Base-by-base conservation (phyloP, 1,284 basidiomycete genomes). In the Sporisorium graminicola region DNA sequence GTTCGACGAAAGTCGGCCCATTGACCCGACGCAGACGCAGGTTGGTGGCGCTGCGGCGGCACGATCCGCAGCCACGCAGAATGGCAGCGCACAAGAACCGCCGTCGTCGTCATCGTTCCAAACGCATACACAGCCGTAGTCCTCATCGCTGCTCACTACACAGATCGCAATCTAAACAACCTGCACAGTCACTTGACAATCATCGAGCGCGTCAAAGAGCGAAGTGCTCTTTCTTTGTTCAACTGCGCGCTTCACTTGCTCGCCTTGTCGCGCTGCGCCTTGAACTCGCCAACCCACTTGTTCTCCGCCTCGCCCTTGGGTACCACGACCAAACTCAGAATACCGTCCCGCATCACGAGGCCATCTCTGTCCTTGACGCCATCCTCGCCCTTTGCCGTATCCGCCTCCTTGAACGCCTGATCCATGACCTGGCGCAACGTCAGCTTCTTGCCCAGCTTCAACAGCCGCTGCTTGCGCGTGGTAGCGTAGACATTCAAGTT, bases 381-480 rank as follows among this genome's bases (percentile, higher is more conserved):
- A 33, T 73, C 58, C 18, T 53, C 40, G 2, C 69, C 76, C 31
- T 49, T 50, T 1, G 14, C 20, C 16, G 13, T 26, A 29, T 65
- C 59, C 0, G 91, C 90, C 1, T 89, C 89, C 61, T 88, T 88
- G 70, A 78, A 81, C 4, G 64, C 85, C 44, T 84, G 80, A 22
- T 82, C 81, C 56, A 91, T 91, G 7, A 95, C 90, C 82, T 95
- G 92, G 42, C 90, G 87, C 68, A 98, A 86, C 3, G 91, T 92
- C 89, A 95, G 91, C 83, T 93, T 94, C 86, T 91, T 92, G 3
- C 95, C 95, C 12, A 96, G 89, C 86, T 95, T 98, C 71, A 99
- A 87, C 58, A 98, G 86, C 33, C 94, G 88, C 79, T 90, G 91
- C 71, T 89, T 86, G 65, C 88, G 87, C 14, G 95, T 98, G 82